phyloP scores from a whole-genome alignment of 2,329 filamentous ascomycete species.

The Colletotrichum incanum region DNA sequence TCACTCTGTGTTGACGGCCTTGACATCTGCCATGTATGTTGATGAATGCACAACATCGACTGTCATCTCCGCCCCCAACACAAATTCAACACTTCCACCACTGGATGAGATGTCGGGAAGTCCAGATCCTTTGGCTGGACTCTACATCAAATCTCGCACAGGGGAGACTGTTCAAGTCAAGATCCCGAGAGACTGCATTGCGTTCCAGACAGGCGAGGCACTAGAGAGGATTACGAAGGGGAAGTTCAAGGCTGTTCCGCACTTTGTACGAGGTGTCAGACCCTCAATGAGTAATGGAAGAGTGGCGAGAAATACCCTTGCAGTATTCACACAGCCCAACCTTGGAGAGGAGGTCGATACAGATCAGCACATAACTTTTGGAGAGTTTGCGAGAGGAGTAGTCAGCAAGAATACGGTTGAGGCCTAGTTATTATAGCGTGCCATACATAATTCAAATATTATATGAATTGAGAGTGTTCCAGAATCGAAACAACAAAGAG shows the following conservation, averaged over 20 bases:
- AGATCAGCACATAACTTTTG: slow-evolving; percentile 78
- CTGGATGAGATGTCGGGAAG: slow-evolving; percentile 81
- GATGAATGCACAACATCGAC: slow-evolving; percentile 74
- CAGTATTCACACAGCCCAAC: slow-evolving; percentile 97
- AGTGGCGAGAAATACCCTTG: slow-evolving; percentile 88
- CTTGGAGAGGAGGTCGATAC: slow-evolving; percentile 84
- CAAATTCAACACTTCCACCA: slow-evolving; percentile 55
- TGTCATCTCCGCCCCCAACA: slow-evolving; percentile 50
- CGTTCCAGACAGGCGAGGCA: slow-evolving; percentile 95
- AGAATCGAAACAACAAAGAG: too few relatives aligned
- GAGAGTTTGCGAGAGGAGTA: slow-evolving; percentile 79
- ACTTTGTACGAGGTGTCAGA: slow-evolving; percentile 87
- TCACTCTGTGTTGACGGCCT: slow-evolving; percentile 91
- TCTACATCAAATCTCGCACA: slow-evolving; percentile 91
- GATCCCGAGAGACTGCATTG: slow-evolving; percentile 91
- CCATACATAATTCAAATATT: too few relatives aligned
- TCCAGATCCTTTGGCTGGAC: slow-evolving; percentile 87
- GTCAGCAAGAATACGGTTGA: slow-evolving; percentile 72
- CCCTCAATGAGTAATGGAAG: slow-evolving; percentile 65
- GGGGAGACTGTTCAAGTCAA: slow-evolving; percentile 88
- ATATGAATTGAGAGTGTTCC: too few relatives aligned
- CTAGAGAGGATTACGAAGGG: slow-evolving; percentile 91
- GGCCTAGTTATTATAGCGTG: not conserved
- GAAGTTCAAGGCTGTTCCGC: slow-evolving; percentile 92
- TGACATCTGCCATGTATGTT: slow-evolving; percentile 96